phyloP scores from a whole-genome alignment of 768 basidiomycete genomes.

The Xerocomellus dryophilus region DNA sequence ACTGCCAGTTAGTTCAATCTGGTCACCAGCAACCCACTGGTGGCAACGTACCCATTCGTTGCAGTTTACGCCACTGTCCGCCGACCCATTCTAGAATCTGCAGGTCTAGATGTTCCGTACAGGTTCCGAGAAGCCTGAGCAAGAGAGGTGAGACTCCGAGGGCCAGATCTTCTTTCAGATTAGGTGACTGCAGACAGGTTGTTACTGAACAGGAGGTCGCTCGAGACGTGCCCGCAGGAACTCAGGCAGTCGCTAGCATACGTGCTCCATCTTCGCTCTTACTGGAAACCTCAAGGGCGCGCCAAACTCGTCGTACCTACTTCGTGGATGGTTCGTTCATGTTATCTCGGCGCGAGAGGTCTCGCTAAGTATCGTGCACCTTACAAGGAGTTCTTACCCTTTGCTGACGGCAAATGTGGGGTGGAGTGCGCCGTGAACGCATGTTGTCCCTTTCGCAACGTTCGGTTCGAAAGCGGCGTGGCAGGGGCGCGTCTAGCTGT shows the following conservation, averaged over 20 bases:
- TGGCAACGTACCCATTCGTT: too few relatives aligned
- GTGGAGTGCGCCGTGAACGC: not conserved
- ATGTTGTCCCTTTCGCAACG: slow-evolving; percentile 16
- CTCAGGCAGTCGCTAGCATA: slow-evolving; percentile 21
- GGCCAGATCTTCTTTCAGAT: not conserved
- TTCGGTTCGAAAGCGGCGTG: slow-evolving; percentile 15
- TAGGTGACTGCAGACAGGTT: slow-evolving; percentile 3
- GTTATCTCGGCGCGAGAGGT: not conserved
- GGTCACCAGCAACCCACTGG: not conserved
- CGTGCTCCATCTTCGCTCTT: slow-evolving; percentile 21
- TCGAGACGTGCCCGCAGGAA: slow-evolving; percentile 15
- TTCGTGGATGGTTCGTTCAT: slow-evolving; percentile 26
- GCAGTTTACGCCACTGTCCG: not conserved
- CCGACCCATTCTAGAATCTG: not conserved
- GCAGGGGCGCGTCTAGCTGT: not conserved
- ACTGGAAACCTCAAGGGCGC: slow-evolving; percentile 18
- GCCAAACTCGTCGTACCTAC: slow-evolving; percentile 21
- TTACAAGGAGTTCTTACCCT: slow-evolving; percentile 11
- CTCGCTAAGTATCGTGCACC: not conserved
- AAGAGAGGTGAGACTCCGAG: slow-evolving; percentile 7
- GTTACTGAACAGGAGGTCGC: slow-evolving; percentile 7
- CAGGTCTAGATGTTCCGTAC: slow-evolving; percentile 4
- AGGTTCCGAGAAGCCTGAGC: not conserved
- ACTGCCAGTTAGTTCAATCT: not conserved
- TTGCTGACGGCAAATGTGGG: slow-evolving; percentile 1